Evolutionary conservation across 768 basidiomycete genomes (phyloP).

Genomic region (Porphyrellus cyaneotinctus): DNA sequence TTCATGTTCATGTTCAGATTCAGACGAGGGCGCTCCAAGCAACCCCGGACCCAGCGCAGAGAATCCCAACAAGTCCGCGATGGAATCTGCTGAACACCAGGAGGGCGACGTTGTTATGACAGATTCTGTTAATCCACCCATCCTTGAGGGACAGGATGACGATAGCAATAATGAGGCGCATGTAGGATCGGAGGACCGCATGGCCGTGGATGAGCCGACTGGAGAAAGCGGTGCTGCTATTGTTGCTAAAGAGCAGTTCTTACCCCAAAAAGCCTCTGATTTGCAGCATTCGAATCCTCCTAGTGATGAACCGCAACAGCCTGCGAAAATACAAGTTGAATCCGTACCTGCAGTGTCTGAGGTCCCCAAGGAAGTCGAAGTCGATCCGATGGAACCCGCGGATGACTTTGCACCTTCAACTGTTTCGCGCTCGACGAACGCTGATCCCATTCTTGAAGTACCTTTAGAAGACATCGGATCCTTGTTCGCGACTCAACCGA

Average conservation of each 20-base stretch:
- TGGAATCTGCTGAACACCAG: background rate
- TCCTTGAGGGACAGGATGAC: background rate
- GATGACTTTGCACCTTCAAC: slow-evolving; percentile 32
- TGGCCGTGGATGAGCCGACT: slow-evolving; percentile 10
- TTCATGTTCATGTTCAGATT: slow-evolving; percentile 15
- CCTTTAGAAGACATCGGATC: slow-evolving; percentile 4
- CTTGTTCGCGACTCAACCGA: slow-evolving; percentile 10
- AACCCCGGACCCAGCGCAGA: slow-evolving; percentile 28
- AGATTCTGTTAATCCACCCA: background rate
- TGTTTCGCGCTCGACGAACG: slow-evolving; percentile 5
- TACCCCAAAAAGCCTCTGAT: background rate
- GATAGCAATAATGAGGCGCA: slow-evolving; percentile 19
- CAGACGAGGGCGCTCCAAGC: slow-evolving; percentile 32
- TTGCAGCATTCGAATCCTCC: background rate
- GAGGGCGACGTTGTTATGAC: slow-evolving; percentile 7
- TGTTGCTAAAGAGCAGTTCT: background rate
- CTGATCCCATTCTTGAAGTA: slow-evolving; percentile 33
- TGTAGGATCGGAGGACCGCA: slow-evolving; percentile 17
- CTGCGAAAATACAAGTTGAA: slow-evolving; percentile 21
- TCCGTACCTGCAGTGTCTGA: background rate
- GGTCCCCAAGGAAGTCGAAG: background rate
- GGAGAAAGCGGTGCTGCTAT: background rate
- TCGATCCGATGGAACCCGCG: slow-evolving; percentile 44
- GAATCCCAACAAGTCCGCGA: background rate
- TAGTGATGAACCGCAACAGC: background rate